A percentile compares a stretch with the other conserved stretches of the same genome.
Evolutionary conservation across 352 stramenopile species (phyloP).

Genomic region (Phytophthora niederhauseri): DNA sequence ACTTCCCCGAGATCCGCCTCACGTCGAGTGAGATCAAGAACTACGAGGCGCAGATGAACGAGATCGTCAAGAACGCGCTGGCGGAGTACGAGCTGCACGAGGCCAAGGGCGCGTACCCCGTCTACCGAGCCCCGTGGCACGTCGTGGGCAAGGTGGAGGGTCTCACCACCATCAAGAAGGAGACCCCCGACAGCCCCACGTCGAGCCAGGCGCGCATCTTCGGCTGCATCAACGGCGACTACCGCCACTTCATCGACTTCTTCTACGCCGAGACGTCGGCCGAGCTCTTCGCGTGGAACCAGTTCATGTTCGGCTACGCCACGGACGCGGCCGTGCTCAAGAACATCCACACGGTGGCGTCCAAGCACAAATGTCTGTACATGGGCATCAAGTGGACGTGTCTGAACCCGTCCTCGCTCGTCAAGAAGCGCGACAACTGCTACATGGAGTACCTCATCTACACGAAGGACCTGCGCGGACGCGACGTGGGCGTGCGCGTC

Average conservation of each 20-base stretch:
- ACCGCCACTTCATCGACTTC: constrained; percentile 73
- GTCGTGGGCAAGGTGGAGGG: constrained; percentile 38
- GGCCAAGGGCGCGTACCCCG: constrained; percentile 34
- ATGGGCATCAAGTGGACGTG: constrained; percentile 88
- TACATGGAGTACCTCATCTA: constrained; percentile 82
- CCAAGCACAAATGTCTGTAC: constrained; percentile 55
- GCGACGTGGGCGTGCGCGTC: constrained; percentile 72
- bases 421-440: constrained; percentile 77
- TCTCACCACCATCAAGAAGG: constrained; percentile 50
- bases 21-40: constrained; percentile 29
- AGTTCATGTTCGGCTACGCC: constrained; percentile 71
- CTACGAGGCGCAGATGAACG: constrained; percentile 47
- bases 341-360: constrained; percentile 66
- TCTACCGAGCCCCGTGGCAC: constrained; percentile 42
- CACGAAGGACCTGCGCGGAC: constrained; percentile 60
- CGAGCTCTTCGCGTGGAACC: constrained; percentile 77
- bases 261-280: constrained; percentile 69
- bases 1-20: constrained; percentile 47
- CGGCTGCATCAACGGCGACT: constrained; percentile 64
- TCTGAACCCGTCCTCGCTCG: constrained; percentile 55
- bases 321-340: constrained; percentile 70
- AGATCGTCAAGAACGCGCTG: constrained; percentile 46
- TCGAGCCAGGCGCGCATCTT: constrained; percentile 58
- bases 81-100: constrained; percentile 51
- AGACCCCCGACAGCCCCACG: constrained; percentile 25